Conservation (phyloP, 768 basidiomycete genomes). For the Hericium erinaceus region DNA sequence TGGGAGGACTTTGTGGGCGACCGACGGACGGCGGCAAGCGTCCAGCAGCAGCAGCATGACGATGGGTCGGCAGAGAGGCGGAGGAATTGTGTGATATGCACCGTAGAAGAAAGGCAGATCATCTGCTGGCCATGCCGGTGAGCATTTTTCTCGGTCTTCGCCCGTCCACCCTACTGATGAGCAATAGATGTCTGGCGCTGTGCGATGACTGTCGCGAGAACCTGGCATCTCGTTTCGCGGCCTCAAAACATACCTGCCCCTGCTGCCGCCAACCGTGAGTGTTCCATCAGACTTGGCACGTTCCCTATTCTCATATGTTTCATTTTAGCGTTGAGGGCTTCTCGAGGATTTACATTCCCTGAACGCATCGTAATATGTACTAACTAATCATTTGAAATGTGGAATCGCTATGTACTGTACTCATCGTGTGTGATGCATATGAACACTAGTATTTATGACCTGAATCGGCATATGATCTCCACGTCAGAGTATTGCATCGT, state of each 20-base stretch:
- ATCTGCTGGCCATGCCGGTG: slow-evolving; percentile 85
- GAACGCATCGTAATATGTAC: not conserved
- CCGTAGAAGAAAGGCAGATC: slow-evolving; percentile 54
- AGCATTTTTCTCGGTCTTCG: slow-evolving; percentile 12
- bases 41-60: slow-evolving; percentile 4
- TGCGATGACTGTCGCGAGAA: slow-evolving; percentile 60
- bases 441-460: no score
- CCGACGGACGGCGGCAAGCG: slow-evolving; percentile 17
- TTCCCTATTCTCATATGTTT: not conserved
- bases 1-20: slow-evolving; percentile 24
- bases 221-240: slow-evolving; percentile 42
- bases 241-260: slow-evolving; percentile 56
- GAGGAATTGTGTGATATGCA: slow-evolving; percentile 61
- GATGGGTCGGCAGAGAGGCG: slow-evolving; percentile 17
- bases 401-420: not conserved
- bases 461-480: no score
- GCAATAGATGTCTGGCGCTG: slow-evolving; percentile 38
- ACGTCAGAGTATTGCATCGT: no score
- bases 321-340: slow-evolving; percentile 39
- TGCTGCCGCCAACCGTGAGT: slow-evolving; percentile 46
- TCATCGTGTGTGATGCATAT: no score
- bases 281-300: not conserved
- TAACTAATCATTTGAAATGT: not conserved
- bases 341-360: slow-evolving; percentile 55
- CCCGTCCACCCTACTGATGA: not conserved